Percentiles rank a stretch among this genome's conserved stretches.
These are phyloP conservation scores for Phytomonas sp. DNA, from an alignment of 208 protist species.

Conservation along the genomic window DNA sequence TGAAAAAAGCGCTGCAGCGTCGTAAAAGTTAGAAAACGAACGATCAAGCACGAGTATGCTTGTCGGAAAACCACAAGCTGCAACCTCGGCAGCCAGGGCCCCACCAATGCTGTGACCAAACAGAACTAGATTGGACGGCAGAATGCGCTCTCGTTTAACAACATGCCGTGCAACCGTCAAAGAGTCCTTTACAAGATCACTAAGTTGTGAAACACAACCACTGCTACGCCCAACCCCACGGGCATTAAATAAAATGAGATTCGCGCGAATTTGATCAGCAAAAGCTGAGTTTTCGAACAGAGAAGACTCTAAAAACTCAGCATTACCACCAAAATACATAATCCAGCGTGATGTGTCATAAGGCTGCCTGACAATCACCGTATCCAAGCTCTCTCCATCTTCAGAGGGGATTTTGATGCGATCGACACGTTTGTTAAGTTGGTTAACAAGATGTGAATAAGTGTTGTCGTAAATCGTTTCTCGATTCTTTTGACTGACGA, in stretches of 20 bases:
- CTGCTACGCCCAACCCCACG: constrained; percentile 66
- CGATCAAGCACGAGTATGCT: constrained; percentile 60
- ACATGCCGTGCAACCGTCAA: constrained; percentile 30
- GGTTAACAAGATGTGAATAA: background rate
- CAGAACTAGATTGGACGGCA: constrained; percentile 33
- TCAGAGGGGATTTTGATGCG: background rate
- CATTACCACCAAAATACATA: constrained; percentile 78
- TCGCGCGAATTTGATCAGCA: constrained; percentile 32
- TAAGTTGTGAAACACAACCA: constrained; percentile 34
- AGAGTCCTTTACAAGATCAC: constrained; percentile 59
- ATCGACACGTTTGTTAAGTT: background rate
- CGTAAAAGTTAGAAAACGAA: constrained; percentile 62
- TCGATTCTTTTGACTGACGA: constrained; percentile 24
- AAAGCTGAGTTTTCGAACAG: constrained; percentile 22
- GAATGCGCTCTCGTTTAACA: constrained; percentile 26
- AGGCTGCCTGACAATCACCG: constrained; percentile 24
- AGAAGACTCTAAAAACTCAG: constrained; percentile 60
- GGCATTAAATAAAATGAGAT: constrained; percentile 73
- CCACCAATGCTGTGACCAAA: constrained; percentile 83
- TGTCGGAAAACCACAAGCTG: constrained; percentile 16
- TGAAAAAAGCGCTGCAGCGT: constrained; percentile 59
- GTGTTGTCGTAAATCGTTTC: background rate
- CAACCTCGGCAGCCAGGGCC: constrained; percentile 47
- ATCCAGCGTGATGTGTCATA: constrained; percentile 43
- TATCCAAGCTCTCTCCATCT: constrained; percentile 28